phyloP scores from a whole-genome alignment of 805 yeast genomes.

The Barnettozyma californica region DNA sequence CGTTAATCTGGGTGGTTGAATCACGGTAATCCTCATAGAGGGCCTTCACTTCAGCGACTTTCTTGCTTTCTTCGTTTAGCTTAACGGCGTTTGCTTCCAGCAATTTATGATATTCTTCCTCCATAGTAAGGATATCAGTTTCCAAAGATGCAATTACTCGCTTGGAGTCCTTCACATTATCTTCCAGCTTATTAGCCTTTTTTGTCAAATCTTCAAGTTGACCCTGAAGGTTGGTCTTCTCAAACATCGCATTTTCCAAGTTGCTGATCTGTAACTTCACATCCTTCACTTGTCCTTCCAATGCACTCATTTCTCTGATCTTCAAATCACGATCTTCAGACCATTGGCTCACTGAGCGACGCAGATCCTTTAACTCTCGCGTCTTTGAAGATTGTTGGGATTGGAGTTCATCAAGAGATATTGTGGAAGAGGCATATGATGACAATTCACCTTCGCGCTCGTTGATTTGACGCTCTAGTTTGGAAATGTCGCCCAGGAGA shows the following conservation, averaged over 20 bases:
- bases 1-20: constrained; percentile 33
- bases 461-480: constrained; percentile 25
- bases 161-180: constrained; percentile 18
- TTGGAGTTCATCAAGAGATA: constrained; percentile 44
- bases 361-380: constrained; percentile 33
- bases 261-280: constrained; percentile 45
- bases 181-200: constrained; percentile 23
- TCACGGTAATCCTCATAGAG: constrained; percentile 24
- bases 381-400: constrained; percentile 33
- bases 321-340: constrained; percentile 39
- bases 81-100: constrained; percentile 11
- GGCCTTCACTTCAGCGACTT: constrained; percentile 13
- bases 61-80: not conserved
- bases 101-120: constrained; percentile 12
- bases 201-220: constrained; percentile 32
- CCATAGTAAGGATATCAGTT: constrained; percentile 17
- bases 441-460: constrained; percentile 31
- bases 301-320: constrained; percentile 37
- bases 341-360: constrained; percentile 31
- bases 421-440: constrained; percentile 32
- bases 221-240: constrained; percentile 36
- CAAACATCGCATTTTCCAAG: constrained; percentile 46
- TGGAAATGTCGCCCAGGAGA: constrained; percentile 28
- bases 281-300: constrained; percentile 51
- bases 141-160: constrained; percentile 18